These are phyloP conservation scores for Solanum chmielewskii DNA, from an alignment of 257 asterid species.

Conservation along the genomic window DNA sequence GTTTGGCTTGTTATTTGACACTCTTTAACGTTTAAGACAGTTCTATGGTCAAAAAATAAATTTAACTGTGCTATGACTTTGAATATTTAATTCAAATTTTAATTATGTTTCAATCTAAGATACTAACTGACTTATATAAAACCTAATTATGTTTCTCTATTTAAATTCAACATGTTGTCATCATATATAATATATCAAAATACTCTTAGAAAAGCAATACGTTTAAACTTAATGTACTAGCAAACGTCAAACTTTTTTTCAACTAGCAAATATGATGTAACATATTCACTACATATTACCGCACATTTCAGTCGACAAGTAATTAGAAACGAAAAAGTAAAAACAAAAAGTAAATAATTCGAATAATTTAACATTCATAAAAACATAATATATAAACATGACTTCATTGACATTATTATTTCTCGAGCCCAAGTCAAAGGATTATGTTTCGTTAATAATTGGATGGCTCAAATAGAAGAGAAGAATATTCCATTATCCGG, in stretches of 20 bases:
- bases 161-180: background rate
- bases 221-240: background rate
- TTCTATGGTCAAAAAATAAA: background rate
- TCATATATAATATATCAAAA: background rate
- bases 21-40: background rate
- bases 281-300: background rate
- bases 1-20: background rate
- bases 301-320: too few relatives aligned
- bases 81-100: background rate
- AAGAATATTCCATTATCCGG: background rate
- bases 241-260: background rate
- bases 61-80: background rate
- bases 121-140: background rate
- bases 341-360: background rate
- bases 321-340: fast-evolving
- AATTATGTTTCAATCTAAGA: background rate
- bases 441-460: background rate
- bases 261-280: background rate
- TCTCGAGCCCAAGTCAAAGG: too few relatives aligned
- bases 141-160: background rate
- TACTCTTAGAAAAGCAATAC: background rate
- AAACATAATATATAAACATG: too few relatives aligned
- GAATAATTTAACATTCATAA: background rate
- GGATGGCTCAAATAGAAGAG: background rate
- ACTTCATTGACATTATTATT: fast-evolving